Evolutionary conservation across 2,329 filamentous ascomycete genomes (phyloP).

Genomic region (Trichoderma sp.): DNA sequence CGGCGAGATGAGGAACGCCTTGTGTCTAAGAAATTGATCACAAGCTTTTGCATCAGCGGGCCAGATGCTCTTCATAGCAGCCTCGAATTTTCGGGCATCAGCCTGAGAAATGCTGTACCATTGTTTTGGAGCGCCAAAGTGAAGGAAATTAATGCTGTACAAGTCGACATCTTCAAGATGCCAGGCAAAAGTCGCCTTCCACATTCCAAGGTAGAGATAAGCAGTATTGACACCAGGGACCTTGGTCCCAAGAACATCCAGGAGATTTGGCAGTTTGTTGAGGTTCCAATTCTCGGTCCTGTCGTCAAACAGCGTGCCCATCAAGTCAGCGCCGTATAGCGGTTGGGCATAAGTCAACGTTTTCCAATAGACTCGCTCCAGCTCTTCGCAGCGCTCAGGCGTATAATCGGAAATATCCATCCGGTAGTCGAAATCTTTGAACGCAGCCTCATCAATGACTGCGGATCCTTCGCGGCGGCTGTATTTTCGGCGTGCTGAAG

Average conservation of each 20-base stretch:
- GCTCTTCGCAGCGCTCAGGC: constrained; percentile 85
- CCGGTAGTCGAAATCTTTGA: constrained; percentile 87
- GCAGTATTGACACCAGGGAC: constrained; percentile 98
- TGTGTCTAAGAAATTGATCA: constrained; percentile 94
- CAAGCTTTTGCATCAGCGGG: constrained; percentile 93
- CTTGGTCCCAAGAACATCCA: constrained; percentile 92
- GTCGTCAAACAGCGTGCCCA: constrained; percentile 91
- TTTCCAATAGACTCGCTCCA: constrained; percentile 96
- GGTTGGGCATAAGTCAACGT: constrained; percentile 93
- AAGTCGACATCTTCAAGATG: constrained; percentile 97
- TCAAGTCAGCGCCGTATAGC: constrained; percentile 95
- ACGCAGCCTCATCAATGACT: constrained; percentile 84
- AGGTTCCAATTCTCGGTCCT: constrained; percentile 86
- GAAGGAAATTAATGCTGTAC: constrained; percentile 99
- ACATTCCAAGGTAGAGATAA: constrained; percentile 98
- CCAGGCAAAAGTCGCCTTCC: constrained; percentile 99
- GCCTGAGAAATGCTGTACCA: constrained; percentile 99
- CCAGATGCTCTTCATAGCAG: constrained; percentile 94
- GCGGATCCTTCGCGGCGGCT: constrained; percentile 77
- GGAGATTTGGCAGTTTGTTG: constrained; percentile 87
- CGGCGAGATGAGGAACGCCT: constrained; percentile 95
- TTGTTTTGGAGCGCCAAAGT: constrained; percentile 97
- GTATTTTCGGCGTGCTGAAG: constrained; percentile 84
- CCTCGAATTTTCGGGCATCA: constrained; percentile 89
- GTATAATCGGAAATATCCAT: constrained; percentile 89